These are phyloP conservation scores for Nectriaceae sp. DNA, from an alignment of 2,329 filamentous ascomycete genomes.

Conservation along the genomic window DNA sequence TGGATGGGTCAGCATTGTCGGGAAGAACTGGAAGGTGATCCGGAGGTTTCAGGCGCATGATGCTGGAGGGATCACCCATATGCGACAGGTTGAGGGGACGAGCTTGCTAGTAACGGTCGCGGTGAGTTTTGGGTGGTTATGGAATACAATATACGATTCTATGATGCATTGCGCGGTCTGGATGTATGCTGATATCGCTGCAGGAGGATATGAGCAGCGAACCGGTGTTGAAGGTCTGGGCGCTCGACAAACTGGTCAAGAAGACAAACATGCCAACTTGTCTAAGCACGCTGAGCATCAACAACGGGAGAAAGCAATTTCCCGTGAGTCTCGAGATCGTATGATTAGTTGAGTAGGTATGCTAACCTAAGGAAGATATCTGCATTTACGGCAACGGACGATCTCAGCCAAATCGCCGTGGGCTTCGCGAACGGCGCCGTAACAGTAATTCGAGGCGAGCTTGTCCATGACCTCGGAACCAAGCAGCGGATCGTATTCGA, in stretches of 20 bases:
- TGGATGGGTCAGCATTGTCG: slow-evolving; percentile 86
- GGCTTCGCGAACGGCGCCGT: slow-evolving; percentile 96
- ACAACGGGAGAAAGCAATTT: slow-evolving; percentile 89
- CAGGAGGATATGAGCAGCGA: slow-evolving; percentile 86
- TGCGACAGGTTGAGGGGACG: slow-evolving; percentile 88
- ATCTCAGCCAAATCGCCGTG: slow-evolving; percentile 89
- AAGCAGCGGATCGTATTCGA: slow-evolving; percentile 95
- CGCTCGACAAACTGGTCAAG: slow-evolving; percentile 88
- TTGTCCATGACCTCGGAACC: slow-evolving; percentile 92
- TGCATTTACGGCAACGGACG: slow-evolving; percentile 82
- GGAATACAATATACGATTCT: no score
- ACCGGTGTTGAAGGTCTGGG: slow-evolving; percentile 95
- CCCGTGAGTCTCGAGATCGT: slow-evolving; percentile 57
- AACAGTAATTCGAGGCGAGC: slow-evolving; percentile 87
- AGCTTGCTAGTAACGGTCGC: slow-evolving; percentile 82
- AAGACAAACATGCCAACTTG: slow-evolving; percentile 90
- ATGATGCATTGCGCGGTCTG: no score
- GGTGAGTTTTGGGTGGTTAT: slow-evolving; percentile 38
- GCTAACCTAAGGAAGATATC: slow-evolving; percentile 60
- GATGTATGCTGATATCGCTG: slow-evolving; percentile 8
- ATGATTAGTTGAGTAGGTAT: rapidly evolving
- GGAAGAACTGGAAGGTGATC: slow-evolving; percentile 82
- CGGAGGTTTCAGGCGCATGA: slow-evolving; percentile 88
- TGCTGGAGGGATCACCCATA: slow-evolving; percentile 77
- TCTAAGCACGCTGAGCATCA: slow-evolving; percentile 80